phyloP scores from a whole-genome alignment of 2,329 filamentous ascomycete genomes.

The Colletotrichum godetiae region DNA sequence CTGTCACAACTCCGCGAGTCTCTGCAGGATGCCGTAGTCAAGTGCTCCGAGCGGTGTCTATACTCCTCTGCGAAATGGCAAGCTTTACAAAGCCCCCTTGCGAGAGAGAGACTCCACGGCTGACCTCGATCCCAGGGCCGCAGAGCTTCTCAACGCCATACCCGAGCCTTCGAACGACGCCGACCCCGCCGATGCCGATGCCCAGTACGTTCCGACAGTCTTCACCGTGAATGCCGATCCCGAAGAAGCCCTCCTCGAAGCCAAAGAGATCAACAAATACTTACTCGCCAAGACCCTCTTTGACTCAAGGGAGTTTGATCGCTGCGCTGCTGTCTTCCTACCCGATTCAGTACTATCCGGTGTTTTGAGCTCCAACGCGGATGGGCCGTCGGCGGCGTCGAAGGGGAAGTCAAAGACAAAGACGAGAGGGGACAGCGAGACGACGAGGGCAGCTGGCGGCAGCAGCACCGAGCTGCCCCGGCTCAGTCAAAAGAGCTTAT shows the following conservation, averaged over 20 bases:
- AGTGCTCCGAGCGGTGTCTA: conserved; percentile 93
- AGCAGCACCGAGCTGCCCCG: conserved; percentile 55
- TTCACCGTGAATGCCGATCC: conserved; percentile 72
- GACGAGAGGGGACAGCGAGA: conserved; percentile 42
- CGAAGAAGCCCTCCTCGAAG: conserved; percentile 80
- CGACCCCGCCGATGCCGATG: conserved; percentile 53
- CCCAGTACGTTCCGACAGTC: conserved; percentile 57
- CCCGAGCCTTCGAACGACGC: conserved; percentile 68
- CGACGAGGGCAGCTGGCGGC: conserved; percentile 36
- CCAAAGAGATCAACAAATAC: conserved; percentile 83
- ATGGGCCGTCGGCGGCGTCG: conserved; percentile 50
- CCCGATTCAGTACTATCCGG: conserved; percentile 82
- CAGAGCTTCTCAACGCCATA: conserved; percentile 90
- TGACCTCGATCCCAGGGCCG: conserved; percentile 72
- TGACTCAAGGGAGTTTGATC: conserved; percentile 94
- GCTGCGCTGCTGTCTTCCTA: conserved; percentile 89
- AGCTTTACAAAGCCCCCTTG: conserved; percentile 16
- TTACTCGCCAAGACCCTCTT: conserved; percentile 94
- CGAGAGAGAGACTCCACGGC: conserved; percentile 7
- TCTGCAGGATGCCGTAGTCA: conserved; percentile 86
- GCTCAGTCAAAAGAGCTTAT: conserved; percentile 91
- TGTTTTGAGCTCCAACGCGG: conserved; percentile 64
- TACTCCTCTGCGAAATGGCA: conserved; percentile 98
- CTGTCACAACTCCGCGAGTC: conserved; percentile 75
- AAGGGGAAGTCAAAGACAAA: conserved; percentile 74